A percentile compares a stretch with the other conserved stretches of the same genome.
Conservation (phyloP, 2,329 filamentous ascomycete genomes). For the Ophiocordyceps sinensis region DNA sequence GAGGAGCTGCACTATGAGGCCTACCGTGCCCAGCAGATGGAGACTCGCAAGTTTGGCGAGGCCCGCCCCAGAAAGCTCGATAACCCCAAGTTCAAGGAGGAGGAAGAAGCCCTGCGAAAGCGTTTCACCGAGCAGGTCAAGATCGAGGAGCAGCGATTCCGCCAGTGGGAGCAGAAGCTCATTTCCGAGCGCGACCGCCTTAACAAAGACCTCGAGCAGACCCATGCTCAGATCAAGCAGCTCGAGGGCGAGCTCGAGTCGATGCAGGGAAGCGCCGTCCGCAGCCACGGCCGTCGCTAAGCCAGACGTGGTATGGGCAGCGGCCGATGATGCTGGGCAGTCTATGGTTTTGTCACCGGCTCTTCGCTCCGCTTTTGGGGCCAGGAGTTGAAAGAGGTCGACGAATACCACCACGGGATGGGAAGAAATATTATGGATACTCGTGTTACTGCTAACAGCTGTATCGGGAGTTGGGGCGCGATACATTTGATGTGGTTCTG, state of each 20-base stretch:
- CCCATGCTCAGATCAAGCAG: constrained; percentile 86
- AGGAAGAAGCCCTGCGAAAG: constrained; percentile 96
- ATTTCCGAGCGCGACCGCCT: constrained; percentile 96
- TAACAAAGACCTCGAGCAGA: constrained; percentile 99
- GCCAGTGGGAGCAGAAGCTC: constrained; percentile 99
- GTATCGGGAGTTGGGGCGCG: constrained; percentile 1
- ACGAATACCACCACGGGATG: constrained; percentile 15
- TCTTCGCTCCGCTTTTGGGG: constrained; percentile 15
- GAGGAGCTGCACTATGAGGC: constrained; percentile 99
- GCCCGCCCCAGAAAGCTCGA: constrained; percentile 93
- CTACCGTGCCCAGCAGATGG: constrained; percentile 98
- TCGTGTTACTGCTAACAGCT: constrained; percentile 11
- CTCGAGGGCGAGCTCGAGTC: constrained; percentile 84
- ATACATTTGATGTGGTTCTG: neutral
- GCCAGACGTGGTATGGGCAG: constrained; percentile 1
- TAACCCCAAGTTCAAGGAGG: constrained; percentile 99
- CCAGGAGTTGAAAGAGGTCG: constrained; percentile 20
- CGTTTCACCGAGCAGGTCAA: constrained; percentile 99
- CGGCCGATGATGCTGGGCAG: constrained; percentile 14
- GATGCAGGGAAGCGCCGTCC: constrained; percentile 80
- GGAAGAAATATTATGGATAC: constrained; percentile 16
- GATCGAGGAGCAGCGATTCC: constrained; percentile 98
- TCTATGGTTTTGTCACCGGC: constrained; percentile 12
- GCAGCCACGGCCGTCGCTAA: constrained; percentile 88
- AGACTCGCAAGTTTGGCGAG: constrained; percentile 98